Evolutionary conservation across 352 stramenopile genomes (phyloP).

Genomic region (Phytophthora crassamura): DNA sequence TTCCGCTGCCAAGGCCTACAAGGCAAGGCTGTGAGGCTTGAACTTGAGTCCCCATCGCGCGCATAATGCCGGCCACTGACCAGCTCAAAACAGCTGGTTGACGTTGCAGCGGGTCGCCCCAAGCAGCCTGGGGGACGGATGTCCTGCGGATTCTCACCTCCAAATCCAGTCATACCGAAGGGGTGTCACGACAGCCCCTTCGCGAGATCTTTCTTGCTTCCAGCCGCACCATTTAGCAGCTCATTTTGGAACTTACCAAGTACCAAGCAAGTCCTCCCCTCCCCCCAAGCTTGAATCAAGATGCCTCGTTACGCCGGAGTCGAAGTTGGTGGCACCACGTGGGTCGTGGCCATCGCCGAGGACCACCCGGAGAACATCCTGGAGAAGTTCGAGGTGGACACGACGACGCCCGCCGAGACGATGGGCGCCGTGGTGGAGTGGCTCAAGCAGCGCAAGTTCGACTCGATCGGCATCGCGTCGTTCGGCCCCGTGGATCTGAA

Average conservation of each 20-base stretch:
- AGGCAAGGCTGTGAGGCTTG: slow-evolving; percentile 34
- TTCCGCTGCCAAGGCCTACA: too few species aligned
- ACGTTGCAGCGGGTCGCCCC: slow-evolving; percentile 19
- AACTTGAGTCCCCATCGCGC: slow-evolving; percentile 31
- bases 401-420: slow-evolving; percentile 88
- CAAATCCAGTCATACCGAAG: background rate
- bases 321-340: slow-evolving; percentile 96
- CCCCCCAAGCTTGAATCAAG: slow-evolving; percentile 10
- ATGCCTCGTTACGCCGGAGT: slow-evolving; percentile 64
- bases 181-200: slow-evolving; percentile 13
- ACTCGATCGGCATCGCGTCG: slow-evolving; percentile 92
- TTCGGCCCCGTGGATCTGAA: slow-evolving; percentile 95
- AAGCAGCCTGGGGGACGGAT: slow-evolving; percentile 25
- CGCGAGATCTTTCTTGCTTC: background rate
- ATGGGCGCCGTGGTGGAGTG: slow-evolving; percentile 79
- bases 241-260: slow-evolving; percentile 26
- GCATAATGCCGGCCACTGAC: slow-evolving; percentile 12
- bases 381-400: slow-evolving; percentile 82
- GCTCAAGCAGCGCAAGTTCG: slow-evolving; percentile 84
- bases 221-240: too few species aligned
- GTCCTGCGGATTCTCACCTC: background rate
- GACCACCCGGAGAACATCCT: slow-evolving; percentile 90
- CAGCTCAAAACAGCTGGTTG: slow-evolving; percentile 32
- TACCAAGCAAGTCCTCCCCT: slow-evolving; percentile 3
- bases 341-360: slow-evolving; percentile 92